These are phyloP conservation scores for Wickerhamomyces sydowiorum DNA, from an alignment of 805 yeast genomes.

Conservation along the genomic window DNA sequence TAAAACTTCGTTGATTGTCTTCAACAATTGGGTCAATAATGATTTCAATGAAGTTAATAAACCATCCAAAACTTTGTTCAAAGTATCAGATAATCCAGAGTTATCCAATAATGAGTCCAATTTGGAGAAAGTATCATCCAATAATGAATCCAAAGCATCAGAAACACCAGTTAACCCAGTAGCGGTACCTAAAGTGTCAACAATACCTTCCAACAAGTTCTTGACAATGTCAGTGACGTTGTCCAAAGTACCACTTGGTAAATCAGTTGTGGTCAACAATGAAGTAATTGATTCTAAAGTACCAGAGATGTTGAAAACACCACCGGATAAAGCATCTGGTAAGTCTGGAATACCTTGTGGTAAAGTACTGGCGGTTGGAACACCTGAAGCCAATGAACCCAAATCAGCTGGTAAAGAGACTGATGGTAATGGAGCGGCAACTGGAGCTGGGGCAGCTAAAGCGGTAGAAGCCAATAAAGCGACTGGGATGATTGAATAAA, in stretches of 20 bases:
- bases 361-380: background rate
- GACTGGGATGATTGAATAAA: slow-evolving; percentile 2
- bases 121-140: slow-evolving; percentile 5
- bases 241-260: slow-evolving; percentile 7
- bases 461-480: slow-evolving; percentile 9
- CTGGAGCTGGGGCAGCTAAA: slow-evolving; percentile 7
- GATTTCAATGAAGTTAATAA: slow-evolving; percentile 1
- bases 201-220: slow-evolving; percentile 6
- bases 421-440: slow-evolving; percentile 4
- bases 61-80: slow-evolving; percentile 1
- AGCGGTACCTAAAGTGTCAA: slow-evolving; percentile 7
- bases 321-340: background rate
- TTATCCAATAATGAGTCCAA: slow-evolving; percentile 6
- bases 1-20: slow-evolving; percentile 3
- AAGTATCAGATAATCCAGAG: slow-evolving; percentile 5
- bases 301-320: slow-evolving; percentile 2
- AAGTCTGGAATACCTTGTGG: slow-evolving; percentile 2
- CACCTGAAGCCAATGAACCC: slow-evolving; percentile 1
- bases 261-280: slow-evolving; percentile 2
- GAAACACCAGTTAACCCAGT: slow-evolving; percentile 7
- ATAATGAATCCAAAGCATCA: slow-evolving; percentile 5
- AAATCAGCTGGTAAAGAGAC: slow-evolving; percentile 2
- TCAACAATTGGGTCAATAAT: slow-evolving; percentile 2
- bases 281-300: background rate
- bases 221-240: slow-evolving; percentile 3